phyloP scores from a whole-genome alignment of 257 asterid genomes.

The Anisodus acutangulus region DNA sequence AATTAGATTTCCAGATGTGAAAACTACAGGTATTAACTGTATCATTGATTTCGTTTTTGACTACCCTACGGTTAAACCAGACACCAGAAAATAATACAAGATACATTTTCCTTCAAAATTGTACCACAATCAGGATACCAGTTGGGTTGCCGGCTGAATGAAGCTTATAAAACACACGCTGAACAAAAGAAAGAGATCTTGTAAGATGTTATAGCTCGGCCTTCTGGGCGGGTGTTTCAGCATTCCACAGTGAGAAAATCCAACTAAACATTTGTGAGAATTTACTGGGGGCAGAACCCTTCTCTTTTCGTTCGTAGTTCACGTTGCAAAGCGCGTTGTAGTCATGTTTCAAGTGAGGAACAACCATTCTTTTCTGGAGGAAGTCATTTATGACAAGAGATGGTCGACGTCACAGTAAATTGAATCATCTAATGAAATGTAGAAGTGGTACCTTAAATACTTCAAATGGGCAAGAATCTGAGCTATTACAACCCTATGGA shows the following conservation, averaged over 20 bases:
- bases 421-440: slow-evolving; percentile 6
- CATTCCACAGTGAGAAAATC: slow-evolving; percentile 50
- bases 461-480: slow-evolving; percentile 82
- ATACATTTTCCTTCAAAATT: neutral
- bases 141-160: neutral
- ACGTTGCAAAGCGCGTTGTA: slow-evolving; percentile 61
- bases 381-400: slow-evolving; percentile 26
- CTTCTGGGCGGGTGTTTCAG: slow-evolving; percentile 40
- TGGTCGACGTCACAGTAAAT: neutral
- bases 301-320: slow-evolving; percentile 27
- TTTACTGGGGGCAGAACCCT: slow-evolving; percentile 34
- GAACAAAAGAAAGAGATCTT: neutral
- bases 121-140: neutral
- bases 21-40: neutral
- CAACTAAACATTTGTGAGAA: slow-evolving; percentile 52
- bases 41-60: neutral
- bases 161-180: neutral
- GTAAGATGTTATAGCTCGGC: slow-evolving; percentile 54
- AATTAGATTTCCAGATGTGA: no score
- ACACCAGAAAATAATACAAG: neutral
- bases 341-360: slow-evolving; percentile 84
- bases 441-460: slow-evolving; percentile 70
- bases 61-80: slow-evolving; percentile 24
- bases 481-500: slow-evolving; percentile 72
- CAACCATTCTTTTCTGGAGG: slow-evolving; percentile 73